Percentiles rank a stretch among this genome's conserved stretches.
These are phyloP conservation scores for Acanthamoeba pearcei DNA, from an alignment of 208 protist species.

Conservation along the genomic window DNA sequence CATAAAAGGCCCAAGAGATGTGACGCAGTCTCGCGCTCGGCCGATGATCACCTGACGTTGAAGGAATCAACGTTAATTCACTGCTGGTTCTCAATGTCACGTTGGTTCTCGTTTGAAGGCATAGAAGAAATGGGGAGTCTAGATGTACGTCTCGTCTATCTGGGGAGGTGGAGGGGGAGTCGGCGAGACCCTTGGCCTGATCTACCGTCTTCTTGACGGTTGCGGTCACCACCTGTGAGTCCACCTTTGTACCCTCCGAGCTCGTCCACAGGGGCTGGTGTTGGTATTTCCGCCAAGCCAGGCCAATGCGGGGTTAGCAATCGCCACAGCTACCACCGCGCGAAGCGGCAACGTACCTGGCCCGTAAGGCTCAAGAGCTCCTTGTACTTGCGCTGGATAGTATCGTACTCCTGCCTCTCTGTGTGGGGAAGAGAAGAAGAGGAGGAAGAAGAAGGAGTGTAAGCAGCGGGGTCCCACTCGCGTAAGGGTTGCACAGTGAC, in stretches of 20 bases:
- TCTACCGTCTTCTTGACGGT: slow-evolving; percentile 32
- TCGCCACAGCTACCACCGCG: background rate
- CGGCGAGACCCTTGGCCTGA: slow-evolving; percentile 16
- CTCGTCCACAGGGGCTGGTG: slow-evolving; percentile 27
- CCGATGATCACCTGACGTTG: background rate
- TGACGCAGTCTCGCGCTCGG: slow-evolving; percentile 15
- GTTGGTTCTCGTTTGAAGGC: too few relatives aligned
- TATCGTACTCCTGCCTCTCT: slow-evolving; percentile 63
- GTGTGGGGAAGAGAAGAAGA: background rate
- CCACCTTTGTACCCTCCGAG: background rate
- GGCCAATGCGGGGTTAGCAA: too few relatives aligned
- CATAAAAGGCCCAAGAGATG: background rate
- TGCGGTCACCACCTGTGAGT: background rate
- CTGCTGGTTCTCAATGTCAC: too few relatives aligned
- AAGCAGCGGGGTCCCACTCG: too few relatives aligned
- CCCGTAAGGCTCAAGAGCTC: slow-evolving; percentile 57
- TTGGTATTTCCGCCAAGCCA: background rate
- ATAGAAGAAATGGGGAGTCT: background rate
- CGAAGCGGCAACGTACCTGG: background rate
- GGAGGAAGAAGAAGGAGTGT: too few relatives aligned
- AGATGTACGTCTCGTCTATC: background rate
- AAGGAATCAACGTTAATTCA: too few relatives aligned
- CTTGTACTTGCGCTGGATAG: slow-evolving; percentile 45
- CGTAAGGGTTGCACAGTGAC: too few relatives aligned
- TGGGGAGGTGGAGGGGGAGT: background rate